These are phyloP conservation scores for Pecoramyces ruminantium DNA, from an alignment of 192 early-diverging fungal genomes.

Conservation along the genomic window DNA sequence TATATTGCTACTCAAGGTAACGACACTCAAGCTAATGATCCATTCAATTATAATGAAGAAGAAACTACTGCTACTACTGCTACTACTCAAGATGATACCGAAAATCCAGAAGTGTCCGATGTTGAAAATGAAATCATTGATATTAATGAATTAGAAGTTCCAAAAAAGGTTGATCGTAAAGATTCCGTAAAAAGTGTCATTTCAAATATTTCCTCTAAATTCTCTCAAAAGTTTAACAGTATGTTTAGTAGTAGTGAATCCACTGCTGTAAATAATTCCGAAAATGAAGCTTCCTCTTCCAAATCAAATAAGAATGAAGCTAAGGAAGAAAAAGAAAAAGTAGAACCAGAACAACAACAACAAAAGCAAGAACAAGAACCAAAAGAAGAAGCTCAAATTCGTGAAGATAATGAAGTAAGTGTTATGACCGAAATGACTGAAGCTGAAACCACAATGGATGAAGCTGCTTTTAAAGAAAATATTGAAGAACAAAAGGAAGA, in stretches of 20 bases:
- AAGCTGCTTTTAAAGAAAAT: background rate
- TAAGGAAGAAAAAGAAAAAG: background rate
- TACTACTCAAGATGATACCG: background rate
- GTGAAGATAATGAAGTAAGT: background rate
- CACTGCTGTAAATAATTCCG: background rate
- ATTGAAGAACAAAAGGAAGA: background rate
- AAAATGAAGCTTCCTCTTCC: background rate
- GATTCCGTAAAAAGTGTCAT: background rate
- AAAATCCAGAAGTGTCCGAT: background rate
- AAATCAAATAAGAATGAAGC: too few species aligned
- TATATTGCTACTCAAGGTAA: background rate
- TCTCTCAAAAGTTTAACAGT: background rate
- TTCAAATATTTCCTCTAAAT: background rate
- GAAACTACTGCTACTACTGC: background rate
- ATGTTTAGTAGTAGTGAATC: background rate
- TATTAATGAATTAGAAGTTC: background rate
- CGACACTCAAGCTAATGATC: background rate
- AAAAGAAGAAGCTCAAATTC: background rate
- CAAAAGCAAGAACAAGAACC: too few species aligned
- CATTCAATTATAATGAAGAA: background rate
- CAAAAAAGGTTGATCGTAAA: background rate
- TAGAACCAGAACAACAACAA: too few species aligned
- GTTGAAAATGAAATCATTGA: background rate
- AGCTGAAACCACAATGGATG: background rate
- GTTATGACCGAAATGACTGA: background rate